Percentiles rank a stretch among this genome's conserved stretches.
phyloP scores from a whole-genome alignment of 164 flowering plant genomes.

The Sedum album region DNA sequence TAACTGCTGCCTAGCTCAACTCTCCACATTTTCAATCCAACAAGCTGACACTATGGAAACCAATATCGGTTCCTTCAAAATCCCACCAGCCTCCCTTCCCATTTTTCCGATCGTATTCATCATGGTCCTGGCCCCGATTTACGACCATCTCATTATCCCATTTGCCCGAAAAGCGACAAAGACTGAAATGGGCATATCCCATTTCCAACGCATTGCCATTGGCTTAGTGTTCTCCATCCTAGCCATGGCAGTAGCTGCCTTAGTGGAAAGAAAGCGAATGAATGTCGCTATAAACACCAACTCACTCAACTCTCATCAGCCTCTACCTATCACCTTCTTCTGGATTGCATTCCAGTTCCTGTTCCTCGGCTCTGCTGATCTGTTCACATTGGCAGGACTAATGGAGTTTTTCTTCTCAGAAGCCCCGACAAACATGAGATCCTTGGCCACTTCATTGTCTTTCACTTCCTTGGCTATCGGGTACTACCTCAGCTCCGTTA shows the following conservation, averaged over 20 bases:
- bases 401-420: constrained; percentile 19
- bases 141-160: constrained; percentile 18
- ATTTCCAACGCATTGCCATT: constrained; percentile 17
- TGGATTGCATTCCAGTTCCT: constrained; percentile 21
- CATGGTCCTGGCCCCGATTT: constrained; percentile 12
- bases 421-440: constrained; percentile 19
- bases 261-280: constrained; percentile 10
- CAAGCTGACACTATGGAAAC: constrained; percentile 17
- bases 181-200: constrained; percentile 15
- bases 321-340: constrained; percentile 16
- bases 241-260: constrained; percentile 15
- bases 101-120: constrained; percentile 5
- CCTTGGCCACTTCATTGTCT: constrained; percentile 13
- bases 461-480: constrained; percentile 8
- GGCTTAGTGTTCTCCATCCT: constrained; percentile 10
- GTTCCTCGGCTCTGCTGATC: constrained; percentile 14
- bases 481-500: constrained; percentile 15
- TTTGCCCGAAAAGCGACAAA: constrained; percentile 8
- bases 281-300: background rate
- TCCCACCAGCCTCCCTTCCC: constrained; percentile 14
- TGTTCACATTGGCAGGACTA: constrained; percentile 11
- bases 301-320: background rate
- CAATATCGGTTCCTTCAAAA: constrained; percentile 6
- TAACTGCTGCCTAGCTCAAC: constrained; percentile 12
- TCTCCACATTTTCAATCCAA: constrained; percentile 9